These are phyloP conservation scores for Suhomyces emberorum DNA, from an alignment of 805 yeast genomes.

Conservation along the genomic window DNA sequence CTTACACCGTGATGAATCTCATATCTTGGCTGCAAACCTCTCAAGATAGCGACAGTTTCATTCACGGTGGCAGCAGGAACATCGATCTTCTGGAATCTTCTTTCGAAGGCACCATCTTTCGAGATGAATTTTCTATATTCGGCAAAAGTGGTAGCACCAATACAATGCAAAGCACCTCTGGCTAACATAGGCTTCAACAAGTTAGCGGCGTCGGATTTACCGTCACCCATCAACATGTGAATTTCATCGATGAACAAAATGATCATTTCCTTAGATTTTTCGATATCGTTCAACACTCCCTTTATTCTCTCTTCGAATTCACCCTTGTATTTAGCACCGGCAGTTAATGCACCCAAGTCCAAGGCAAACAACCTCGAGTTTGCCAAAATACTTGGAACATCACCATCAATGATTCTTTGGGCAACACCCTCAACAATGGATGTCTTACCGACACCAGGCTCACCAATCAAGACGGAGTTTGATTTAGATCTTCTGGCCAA, in stretches of 20 bases:
- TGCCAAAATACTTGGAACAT: conserved; percentile 85
- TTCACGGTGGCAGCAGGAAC: conserved; percentile 90
- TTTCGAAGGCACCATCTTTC: conserved; percentile 97
- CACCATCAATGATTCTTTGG: conserved; percentile 92
- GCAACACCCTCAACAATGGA: conserved; percentile 98
- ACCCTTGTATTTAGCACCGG: conserved; percentile 98
- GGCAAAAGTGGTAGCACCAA: conserved; percentile 95
- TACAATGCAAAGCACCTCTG: conserved; percentile 93
- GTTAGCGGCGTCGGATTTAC: conserved; percentile 96
- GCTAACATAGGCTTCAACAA: conserved; percentile 96
- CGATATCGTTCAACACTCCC: conserved; percentile 93
- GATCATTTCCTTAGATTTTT: conserved; percentile 79
- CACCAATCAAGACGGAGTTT: conserved; percentile 95
- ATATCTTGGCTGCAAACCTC: conserved; percentile 93
- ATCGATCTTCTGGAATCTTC: conserved; percentile 96
- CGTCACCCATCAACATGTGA: conserved; percentile 99
- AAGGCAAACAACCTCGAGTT: conserved; percentile 79
- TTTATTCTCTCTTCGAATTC: conserved; percentile 97
- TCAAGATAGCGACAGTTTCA: conserved; percentile 91
- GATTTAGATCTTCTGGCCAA: conserved; percentile 97
- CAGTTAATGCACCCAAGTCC: conserved; percentile 94
- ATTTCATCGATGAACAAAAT: conserved; percentile 95
- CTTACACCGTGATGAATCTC: conserved; percentile 98
- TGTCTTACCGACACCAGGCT: conserved; percentile 99
- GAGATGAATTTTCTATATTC: conserved; percentile 92